Conservation (phyloP, 2,329 filamentous ascomycete species). For the Venturia effusa region DNA sequence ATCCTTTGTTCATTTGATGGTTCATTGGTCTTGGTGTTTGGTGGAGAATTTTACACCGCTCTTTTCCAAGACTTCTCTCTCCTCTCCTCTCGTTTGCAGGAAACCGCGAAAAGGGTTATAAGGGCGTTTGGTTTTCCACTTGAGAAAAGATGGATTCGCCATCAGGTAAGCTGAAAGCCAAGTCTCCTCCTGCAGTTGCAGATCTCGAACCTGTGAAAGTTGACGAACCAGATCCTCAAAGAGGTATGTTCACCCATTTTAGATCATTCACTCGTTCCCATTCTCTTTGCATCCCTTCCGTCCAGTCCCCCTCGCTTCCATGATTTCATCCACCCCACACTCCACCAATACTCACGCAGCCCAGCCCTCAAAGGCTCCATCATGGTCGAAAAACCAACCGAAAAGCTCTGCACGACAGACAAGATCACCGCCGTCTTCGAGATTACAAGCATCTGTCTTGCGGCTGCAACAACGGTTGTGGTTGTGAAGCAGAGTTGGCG, state of each 20-base stretch:
- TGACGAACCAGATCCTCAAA: background rate
- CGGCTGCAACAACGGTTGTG: background rate
- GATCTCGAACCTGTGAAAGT: background rate
- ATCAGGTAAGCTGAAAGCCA: background rate
- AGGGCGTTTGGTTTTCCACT: no score
- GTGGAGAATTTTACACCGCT: no score
- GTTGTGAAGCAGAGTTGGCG: background rate
- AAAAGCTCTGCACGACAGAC: background rate
- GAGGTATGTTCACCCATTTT: background rate
- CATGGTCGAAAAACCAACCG: background rate
- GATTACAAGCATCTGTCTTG: background rate
- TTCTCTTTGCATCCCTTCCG: background rate
- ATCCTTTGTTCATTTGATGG: no score
- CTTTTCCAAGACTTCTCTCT: no score
- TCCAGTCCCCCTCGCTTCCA: background rate
- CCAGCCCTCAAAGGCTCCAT: background rate
- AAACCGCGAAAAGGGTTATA: no score
- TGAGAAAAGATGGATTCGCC: background rate
- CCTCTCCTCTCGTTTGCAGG: no score
- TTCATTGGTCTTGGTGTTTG: no score
- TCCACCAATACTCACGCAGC: background rate
- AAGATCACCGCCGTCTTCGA: background rate
- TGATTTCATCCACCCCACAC: background rate
- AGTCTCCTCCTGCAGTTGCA: background rate
- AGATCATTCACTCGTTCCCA: no score